Evolutionary conservation across 1,139 yeast genomes (phyloP), one percentile per base, ranked within the genome.

Genomic region (Kodamaea ohmeri): DNA sequence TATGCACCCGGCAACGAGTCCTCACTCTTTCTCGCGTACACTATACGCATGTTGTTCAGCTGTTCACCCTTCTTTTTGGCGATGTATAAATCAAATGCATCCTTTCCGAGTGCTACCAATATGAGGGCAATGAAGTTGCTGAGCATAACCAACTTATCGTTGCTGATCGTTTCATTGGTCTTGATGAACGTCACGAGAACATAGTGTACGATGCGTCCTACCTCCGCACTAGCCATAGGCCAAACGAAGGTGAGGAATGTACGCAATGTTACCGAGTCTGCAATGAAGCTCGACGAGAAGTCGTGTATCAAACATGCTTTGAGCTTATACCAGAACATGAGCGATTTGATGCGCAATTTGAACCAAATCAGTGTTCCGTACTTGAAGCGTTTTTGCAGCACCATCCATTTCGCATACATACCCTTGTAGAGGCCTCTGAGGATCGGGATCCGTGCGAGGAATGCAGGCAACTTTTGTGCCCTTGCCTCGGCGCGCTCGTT

Each of bases 91-190:
- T 66, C 67, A 12, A 51, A 43, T 18, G 61, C 35, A 43, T 76
- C 80, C 37, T 73, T 69, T 5, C 56, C 28, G 2, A 73, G 28
- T 0, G 65, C 70, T 1, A 67, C 70, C 2, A 53, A 40, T 7
- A 58, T 46, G 43, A 76, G 67, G 1, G 77, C 79, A 2, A 69
- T 28, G 18, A 75, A 39, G 45, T 75, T 76, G 25, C 75, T 56
- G n/a, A 72, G 52, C 46, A 74, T 63, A 15, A 56, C 44, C 12
- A 62, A 50, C 38, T 71, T 73, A 42, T 71, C 71, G 1, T 71
- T 69, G 0, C 74, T 61, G 11, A 60, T 27, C 4, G 32, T 24
- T 6, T 41, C 35, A 6, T 33, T 19, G 21, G 28, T 22, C 12
- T 42, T 33, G 32, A 44, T 13, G 28, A 29, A 25, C 41, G 39